Percentiles rank a stretch among this genome's conserved stretches.
These are phyloP conservation scores for Seiridium unicorne DNA, from an alignment of 2,329 filamentous ascomycete genomes.

Conservation along the genomic window DNA sequence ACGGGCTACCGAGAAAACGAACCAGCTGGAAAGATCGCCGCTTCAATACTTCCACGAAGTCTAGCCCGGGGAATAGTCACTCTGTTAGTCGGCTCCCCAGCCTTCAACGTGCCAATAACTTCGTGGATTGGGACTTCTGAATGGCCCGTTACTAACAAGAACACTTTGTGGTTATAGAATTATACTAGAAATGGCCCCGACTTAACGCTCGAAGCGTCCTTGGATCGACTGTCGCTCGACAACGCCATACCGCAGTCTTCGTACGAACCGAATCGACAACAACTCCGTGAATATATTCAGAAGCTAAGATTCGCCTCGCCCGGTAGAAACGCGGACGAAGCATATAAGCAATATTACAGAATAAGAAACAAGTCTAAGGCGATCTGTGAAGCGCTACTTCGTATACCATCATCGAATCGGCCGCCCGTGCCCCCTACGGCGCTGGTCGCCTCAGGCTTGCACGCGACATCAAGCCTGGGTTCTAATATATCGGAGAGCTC, in stretches of 20 bases:
- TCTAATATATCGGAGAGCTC: background rate
- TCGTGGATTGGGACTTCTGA: background rate
- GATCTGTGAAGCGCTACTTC: slow-evolving; percentile 38
- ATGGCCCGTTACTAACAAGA: background rate
- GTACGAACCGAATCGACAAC: slow-evolving; percentile 23
- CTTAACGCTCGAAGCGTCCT: background rate
- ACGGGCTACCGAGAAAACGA: slow-evolving; percentile 1
- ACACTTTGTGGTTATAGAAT: background rate
- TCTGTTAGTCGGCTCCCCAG: too few relatives aligned
- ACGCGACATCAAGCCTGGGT: background rate
- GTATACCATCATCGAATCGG: slow-evolving; percentile 8
- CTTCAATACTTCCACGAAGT: background rate
- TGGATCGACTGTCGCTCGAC: background rate
- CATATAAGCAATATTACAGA: slow-evolving; percentile 43
- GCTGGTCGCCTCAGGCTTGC: background rate
- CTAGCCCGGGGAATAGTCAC: too few relatives aligned
- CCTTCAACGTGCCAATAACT: too few relatives aligned
- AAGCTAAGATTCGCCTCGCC: slow-evolving; percentile 13
- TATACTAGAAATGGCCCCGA: background rate
- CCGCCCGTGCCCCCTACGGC: slow-evolving; percentile 9
- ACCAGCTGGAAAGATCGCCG: slow-evolving; percentile 1
- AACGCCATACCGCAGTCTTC: background rate
- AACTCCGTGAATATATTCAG: slow-evolving; percentile 24
- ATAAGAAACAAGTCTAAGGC: slow-evolving; percentile 37
- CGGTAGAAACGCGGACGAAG: slow-evolving; percentile 34